Evolutionary conservation across 345 rosid genomes (phyloP).

Genomic region (Luvunga scandens): DNA sequence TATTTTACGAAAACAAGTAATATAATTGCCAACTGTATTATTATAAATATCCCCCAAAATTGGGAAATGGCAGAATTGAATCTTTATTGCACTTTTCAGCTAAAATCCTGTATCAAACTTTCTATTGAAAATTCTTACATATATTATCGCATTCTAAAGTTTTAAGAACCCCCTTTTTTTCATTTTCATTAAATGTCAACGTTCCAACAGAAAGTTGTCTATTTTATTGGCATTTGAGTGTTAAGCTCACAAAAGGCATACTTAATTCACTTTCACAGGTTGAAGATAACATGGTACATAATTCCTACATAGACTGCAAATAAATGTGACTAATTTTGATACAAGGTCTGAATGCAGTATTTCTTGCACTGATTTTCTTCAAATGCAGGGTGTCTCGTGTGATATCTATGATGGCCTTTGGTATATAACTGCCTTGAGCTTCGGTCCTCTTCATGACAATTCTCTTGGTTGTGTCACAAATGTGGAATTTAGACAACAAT

Average conservation of each 20-base stretch:
- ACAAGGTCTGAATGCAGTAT: neutral
- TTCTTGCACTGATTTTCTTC: slow-evolving; percentile 14
- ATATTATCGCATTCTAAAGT: neutral
- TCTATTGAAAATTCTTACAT: neutral
- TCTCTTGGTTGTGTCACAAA: slow-evolving; percentile 56
- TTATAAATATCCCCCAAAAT: neutral
- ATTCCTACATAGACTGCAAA: neutral
- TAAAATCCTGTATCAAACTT: neutral
- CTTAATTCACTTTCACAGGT: neutral
- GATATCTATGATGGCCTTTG: slow-evolving; percentile 70
- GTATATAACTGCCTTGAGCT: slow-evolving; percentile 76
- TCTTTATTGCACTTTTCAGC: neutral
- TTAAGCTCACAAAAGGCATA: neutral
- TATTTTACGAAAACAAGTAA: neutral
- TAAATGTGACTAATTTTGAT: neutral
- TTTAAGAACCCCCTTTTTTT: neutral
- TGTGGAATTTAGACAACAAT: slow-evolving; percentile 55
- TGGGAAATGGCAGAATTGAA: neutral
- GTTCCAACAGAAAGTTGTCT: neutral
- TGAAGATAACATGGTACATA: neutral
- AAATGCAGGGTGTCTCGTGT: slow-evolving; percentile 79
- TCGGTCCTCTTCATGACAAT: slow-evolving; percentile 73
- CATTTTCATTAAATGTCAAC: neutral
- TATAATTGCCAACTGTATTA: neutral
- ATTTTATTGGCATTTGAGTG: neutral